Conservation (phyloP, 331 rosid species). For the Quercus tomentella region DNA sequence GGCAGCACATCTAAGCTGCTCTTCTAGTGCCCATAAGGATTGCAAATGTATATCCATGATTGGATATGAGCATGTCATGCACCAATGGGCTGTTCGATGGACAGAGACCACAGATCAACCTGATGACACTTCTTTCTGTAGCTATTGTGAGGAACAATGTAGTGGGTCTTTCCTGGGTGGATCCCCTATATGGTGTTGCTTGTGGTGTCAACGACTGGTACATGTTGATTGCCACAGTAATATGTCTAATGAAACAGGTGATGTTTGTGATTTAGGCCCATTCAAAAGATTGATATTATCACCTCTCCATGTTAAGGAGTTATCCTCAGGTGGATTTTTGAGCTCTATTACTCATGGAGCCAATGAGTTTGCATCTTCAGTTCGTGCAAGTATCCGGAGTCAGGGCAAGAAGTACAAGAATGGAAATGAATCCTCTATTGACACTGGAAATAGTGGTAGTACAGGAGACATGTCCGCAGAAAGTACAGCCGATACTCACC, state of each 20-base stretch:
- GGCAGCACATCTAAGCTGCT: constrained; percentile 82
- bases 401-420: constrained; percentile 83
- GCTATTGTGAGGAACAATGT: constrained; percentile 96
- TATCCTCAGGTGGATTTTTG: constrained; percentile 65
- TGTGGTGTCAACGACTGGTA: constrained; percentile 94
- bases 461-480: constrained; percentile 60
- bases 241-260: constrained; percentile 88
- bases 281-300: constrained; percentile 83
- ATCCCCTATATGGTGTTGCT: constrained; percentile 96
- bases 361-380: constrained; percentile 92
- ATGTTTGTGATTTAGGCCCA: constrained; percentile 87
- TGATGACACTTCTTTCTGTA: constrained; percentile 76
- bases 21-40: constrained; percentile 80
- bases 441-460: constrained; percentile 59
- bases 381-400: constrained; percentile 85
- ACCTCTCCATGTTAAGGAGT: constrained; percentile 76
- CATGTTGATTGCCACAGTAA: constrained; percentile 90
- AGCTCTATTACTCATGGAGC: constrained; percentile 97
- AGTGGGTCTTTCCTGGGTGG: constrained; percentile 94
- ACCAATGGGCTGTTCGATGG: constrained; percentile 99
- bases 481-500: constrained; percentile 59
- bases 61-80: constrained; percentile 76
- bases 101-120: constrained; percentile 84
- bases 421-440: constrained; percentile 50
- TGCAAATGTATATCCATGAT: constrained; percentile 93